Percentiles rank a stretch among this genome's conserved stretches.
Conservation (phyloP, 352 stramenopile species). For the Phytophthora multivora region DNA sequence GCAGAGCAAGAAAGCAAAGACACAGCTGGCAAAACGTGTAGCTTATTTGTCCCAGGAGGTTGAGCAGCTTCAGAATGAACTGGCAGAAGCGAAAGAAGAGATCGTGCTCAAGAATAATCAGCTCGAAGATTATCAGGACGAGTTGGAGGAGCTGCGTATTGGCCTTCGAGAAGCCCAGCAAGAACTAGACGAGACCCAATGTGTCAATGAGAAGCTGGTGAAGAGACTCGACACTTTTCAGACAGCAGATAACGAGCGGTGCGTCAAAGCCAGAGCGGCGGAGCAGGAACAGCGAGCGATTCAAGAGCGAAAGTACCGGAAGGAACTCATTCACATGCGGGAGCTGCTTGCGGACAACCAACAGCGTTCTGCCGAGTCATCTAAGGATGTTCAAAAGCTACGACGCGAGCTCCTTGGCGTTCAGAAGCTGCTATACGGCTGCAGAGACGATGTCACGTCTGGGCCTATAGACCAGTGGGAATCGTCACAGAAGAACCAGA, state of each 20-base stretch:
- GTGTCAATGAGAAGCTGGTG: slow-evolving; percentile 18
- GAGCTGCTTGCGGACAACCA: slow-evolving; percentile 56
- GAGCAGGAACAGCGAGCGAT: slow-evolving; percentile 28
- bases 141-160: slow-evolving; percentile 24
- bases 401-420: slow-evolving; percentile 56
- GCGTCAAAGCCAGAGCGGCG: slow-evolving; percentile 9
- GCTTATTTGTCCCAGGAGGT: slow-evolving; percentile 11
- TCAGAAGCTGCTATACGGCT: slow-evolving; percentile 49
- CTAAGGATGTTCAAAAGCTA: slow-evolving; percentile 53
- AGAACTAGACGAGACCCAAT: slow-evolving; percentile 8
- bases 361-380: slow-evolving; percentile 48
- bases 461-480: slow-evolving; percentile 23
- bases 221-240: slow-evolving; percentile 21
- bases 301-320: slow-evolving; percentile 36
- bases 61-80: slow-evolving; percentile 32
- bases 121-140: slow-evolving; percentile 29
- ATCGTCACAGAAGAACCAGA: slow-evolving; percentile 39
- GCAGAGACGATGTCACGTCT: slow-evolving; percentile 18
- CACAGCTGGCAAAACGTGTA: slow-evolving; percentile 18
- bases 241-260: slow-evolving; percentile 1
- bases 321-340: slow-evolving; percentile 49
- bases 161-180: slow-evolving; percentile 27
- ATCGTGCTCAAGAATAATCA: slow-evolving; percentile 41
- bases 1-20: slow-evolving; percentile 30
- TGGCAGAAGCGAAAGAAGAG: slow-evolving; percentile 37